phyloP scores from a whole-genome alignment of 163 green algal genomes.

The Trebouxia gelatinosa region DNA sequence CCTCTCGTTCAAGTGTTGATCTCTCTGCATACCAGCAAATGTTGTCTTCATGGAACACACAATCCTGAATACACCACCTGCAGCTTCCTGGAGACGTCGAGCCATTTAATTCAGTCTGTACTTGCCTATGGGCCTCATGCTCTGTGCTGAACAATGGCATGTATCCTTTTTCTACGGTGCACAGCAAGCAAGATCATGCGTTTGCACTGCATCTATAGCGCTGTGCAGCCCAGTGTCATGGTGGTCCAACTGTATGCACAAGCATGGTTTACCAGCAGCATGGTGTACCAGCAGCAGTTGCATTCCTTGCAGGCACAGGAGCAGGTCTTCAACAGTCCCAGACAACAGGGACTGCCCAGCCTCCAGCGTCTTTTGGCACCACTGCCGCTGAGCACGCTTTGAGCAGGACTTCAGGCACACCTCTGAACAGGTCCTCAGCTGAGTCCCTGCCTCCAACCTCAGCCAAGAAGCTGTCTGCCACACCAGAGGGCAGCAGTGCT shows the following conservation, averaged over 20 bases:
- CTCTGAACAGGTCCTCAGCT: background rate
- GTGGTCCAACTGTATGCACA: background rate
- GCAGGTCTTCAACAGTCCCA: background rate
- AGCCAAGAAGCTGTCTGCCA: background rate
- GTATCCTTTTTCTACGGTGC: background rate
- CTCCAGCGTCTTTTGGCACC: background rate
- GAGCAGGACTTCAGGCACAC: slow-evolving; percentile 4
- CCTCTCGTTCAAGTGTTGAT: no score
- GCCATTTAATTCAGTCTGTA: no score
- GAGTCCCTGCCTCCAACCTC: background rate
- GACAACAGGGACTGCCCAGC: slow-evolving; percentile 5
- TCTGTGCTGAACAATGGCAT: background rate
- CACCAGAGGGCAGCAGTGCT: no score
- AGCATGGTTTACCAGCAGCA: background rate
- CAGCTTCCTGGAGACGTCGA: no score
- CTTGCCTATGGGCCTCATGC: no score
- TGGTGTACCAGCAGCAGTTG: background rate
- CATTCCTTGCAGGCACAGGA: no score
- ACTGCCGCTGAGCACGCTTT: slow-evolving; percentile 14
- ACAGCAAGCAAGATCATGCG: no score
- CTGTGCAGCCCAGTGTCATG: background rate
- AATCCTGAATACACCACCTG: no score
- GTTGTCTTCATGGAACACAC: no score
- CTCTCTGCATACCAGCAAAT: no score
- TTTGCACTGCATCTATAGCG: background rate